Percentiles rank a stretch among this genome's conserved stretches.
phyloP scores from a whole-genome alignment of 2,329 filamentous ascomycete genomes.

The Alternaria infectoria region DNA sequence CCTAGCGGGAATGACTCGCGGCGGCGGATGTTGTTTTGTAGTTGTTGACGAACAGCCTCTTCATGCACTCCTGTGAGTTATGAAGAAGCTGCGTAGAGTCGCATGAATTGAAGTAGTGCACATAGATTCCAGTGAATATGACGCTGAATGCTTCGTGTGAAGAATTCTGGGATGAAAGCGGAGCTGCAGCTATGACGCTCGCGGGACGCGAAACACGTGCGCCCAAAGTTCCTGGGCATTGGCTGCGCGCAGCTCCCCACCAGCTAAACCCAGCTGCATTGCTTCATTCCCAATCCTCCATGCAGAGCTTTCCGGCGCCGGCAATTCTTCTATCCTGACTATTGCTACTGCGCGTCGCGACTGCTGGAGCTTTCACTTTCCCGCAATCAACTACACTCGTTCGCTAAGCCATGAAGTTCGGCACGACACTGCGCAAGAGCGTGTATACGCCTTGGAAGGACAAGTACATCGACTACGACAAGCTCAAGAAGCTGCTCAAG shows the following conservation, averaged over 20 bases:
- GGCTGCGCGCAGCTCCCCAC: constrained; percentile 13
- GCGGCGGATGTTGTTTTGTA: neutral
- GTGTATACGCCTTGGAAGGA: constrained; percentile 88
- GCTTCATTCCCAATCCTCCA: neutral
- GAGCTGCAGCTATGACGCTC: constrained; percentile 13
- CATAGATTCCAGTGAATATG: neutral
- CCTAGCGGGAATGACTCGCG: constrained; percentile 11
- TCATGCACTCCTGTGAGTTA: rapidly evolving
- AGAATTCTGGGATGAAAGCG: neutral
- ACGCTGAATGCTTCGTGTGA: neutral
- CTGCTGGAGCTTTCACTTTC: constrained; percentile 12
- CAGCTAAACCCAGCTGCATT: constrained; percentile 7
- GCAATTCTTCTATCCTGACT: neutral
- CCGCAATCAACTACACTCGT: neutral
- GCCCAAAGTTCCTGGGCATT: constrained; percentile 13
- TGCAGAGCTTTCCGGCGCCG: constrained; percentile 17
- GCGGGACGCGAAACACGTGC: constrained; percentile 13
- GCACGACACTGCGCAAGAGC: constrained; percentile 80
- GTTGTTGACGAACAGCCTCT: neutral
- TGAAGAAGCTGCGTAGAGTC: neutral
- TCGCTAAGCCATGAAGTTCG: constrained; percentile 79
- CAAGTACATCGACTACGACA: constrained; percentile 93
- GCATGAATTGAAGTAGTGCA: neutral
- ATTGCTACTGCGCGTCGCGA: constrained; percentile 9
- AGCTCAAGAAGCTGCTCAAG: constrained; percentile 86